Base-by-base conservation (phyloP, 495 filamentous ascomycete genomes). In the Neurospora tetraspora region DNA sequence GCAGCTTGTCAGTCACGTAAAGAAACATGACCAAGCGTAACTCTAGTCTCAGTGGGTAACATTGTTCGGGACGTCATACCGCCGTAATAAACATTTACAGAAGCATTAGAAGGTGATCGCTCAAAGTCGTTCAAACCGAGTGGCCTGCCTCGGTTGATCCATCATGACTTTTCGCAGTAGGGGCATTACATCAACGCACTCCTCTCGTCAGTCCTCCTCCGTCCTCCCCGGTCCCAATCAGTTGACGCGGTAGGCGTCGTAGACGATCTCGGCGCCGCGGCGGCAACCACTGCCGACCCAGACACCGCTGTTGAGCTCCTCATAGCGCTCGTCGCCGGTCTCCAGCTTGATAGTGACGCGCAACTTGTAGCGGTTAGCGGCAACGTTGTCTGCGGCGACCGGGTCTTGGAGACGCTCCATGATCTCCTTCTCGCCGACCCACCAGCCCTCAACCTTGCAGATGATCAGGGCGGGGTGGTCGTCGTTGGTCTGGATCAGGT, bases 401-500 rank as follows among this genome's bases (percentile, higher is more conserved):
- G 79, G 78, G 40, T 80, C 74, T 36, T 80, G 74, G 16, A 81
- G 76, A 23, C 74, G 37, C 69, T 77, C 78, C 78, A 81, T 78
- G 68, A 81, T 71, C 11, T 81, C 79, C 34, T 75, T 73, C 4
- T 78, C 76, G 47, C 74, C 79, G 5, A 73, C 76, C 72, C 76
- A 73, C 79, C 79, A 81, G 39, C 79, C 79, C n/a, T 73, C 73
- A 9, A 78, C 73, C 47, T 76, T 79, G 72, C 75, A 77, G 39
- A 74, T 74, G 73, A 81, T 77, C 42, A 76, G 53, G 7, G 78
- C 79, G 1, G 79, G 78, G 16, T 76, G 31, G 36, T 78, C 79
- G 70, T 81, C 78, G 70, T 70, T 73, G 31, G 79, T 81, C 73
- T 81, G 76, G 61, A 81, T 45, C 10, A 81, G 39, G 45, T 80